These are phyloP conservation scores for Quercus bicolor DNA, from an alignment of 306 rosid genomes.

Conservation along the genomic window DNA sequence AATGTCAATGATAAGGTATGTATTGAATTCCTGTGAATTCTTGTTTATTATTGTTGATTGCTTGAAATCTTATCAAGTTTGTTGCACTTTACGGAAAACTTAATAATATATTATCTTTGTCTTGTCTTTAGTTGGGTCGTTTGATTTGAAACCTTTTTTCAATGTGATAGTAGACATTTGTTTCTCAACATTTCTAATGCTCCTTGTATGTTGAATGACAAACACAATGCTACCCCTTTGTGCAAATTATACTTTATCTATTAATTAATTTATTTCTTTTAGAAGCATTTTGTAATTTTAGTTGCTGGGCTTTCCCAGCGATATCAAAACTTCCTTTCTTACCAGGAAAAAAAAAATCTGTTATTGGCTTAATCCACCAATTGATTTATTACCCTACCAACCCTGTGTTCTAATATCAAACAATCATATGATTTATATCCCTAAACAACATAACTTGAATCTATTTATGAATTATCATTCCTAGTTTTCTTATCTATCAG, in stretches of 20 bases:
- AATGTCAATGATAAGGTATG: slow-evolving; percentile 79
- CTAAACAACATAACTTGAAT: neutral
- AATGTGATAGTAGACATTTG: neutral
- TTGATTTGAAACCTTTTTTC: neutral
- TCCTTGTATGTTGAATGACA: too few relatives aligned
- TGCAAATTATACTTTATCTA: neutral
- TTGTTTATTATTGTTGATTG: slow-evolving; percentile 2
- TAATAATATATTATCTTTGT: neutral
- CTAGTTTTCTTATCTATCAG: neutral
- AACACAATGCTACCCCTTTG: neutral
- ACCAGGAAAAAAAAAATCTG: neutral
- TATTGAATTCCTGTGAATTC: neutral
- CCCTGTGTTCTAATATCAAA: neutral
- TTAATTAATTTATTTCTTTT: neutral
- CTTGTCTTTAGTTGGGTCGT: neutral
- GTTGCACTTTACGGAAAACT: neutral
- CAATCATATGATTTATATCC: neutral
- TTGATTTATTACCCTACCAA: neutral
- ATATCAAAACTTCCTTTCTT: neutral
- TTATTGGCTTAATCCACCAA: neutral
- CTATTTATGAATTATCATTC: neutral
- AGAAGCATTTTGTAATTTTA: neutral
- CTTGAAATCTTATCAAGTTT: slow-evolving; percentile 10
- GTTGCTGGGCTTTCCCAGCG: neutral
- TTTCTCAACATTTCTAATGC: too few relatives aligned